A percentile compares a stretch with the other conserved stretches of the same genome.
Evolutionary conservation across 2,329 filamentous ascomycete species (phyloP).

Genomic region (Fusarium euwallaceae): DNA sequence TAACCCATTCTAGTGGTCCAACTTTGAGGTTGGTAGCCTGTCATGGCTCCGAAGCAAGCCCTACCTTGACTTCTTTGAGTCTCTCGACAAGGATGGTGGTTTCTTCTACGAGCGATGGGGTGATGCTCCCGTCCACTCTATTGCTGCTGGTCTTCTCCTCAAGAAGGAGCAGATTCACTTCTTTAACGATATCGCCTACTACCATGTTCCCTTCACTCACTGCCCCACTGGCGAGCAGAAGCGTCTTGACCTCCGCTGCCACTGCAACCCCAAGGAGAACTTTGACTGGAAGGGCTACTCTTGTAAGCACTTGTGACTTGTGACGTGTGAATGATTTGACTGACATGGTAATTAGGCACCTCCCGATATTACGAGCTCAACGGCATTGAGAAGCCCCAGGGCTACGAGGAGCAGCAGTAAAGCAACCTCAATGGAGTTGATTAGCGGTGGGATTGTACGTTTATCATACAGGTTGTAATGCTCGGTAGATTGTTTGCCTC

Average conservation of each 20-base stretch:
- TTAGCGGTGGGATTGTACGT: constrained; percentile 34
- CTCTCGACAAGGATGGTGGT: constrained; percentile 89
- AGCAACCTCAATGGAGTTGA: constrained; percentile 3
- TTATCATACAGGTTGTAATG: constrained; percentile 43
- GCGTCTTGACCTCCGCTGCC: constrained; percentile 87
- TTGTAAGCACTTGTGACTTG: constrained; percentile 70
- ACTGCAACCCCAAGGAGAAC: constrained; percentile 96
- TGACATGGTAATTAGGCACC: constrained; percentile 62
- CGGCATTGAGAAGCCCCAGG: constrained; percentile 83
- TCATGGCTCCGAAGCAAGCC: constrained; percentile 91
- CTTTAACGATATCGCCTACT: constrained; percentile 99
- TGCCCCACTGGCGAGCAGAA: constrained; percentile 92
- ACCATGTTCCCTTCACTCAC: constrained; percentile 97
- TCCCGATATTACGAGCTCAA: constrained; percentile 88
- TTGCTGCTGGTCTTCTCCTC: constrained; percentile 87
- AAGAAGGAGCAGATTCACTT: constrained; percentile 97
- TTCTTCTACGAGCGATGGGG: constrained; percentile 99
- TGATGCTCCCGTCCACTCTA: constrained; percentile 98
- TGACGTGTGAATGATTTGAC: not conserved
- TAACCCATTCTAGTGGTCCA: constrained; percentile 82
- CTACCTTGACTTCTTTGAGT: constrained; percentile 92
- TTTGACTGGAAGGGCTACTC: constrained; percentile 99
- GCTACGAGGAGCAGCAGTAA: constrained; percentile 80
- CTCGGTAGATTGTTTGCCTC: constrained; percentile 35
- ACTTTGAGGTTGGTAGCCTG: constrained; percentile 96